Conservation (phyloP, 108 stramenopile genomes). For the Aurantiochytrium sp. region DNA sequence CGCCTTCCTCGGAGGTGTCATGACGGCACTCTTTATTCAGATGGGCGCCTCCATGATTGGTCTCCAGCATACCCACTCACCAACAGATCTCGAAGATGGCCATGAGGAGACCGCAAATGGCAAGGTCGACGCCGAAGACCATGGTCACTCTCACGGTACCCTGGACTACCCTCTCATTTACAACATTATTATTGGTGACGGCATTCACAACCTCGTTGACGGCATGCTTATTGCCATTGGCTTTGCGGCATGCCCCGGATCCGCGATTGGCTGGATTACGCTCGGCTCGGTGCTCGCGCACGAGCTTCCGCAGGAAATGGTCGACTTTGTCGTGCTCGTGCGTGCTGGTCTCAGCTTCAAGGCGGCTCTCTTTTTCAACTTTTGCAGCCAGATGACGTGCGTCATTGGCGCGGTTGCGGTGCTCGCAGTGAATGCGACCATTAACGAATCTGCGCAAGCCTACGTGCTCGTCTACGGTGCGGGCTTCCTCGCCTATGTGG, state of each 20-base stretch:
- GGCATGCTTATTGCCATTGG: background rate
- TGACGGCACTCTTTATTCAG: background rate
- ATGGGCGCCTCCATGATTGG: background rate
- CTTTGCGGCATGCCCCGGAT: background rate
- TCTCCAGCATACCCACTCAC: background rate
- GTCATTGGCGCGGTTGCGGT: background rate
- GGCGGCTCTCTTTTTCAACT: background rate
- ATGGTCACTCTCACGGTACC: background rate
- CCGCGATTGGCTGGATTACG: background rate
- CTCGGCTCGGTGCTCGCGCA: background rate
- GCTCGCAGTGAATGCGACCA: background rate
- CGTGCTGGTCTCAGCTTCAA: background rate
- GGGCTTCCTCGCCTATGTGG: background rate
- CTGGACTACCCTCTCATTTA: background rate
- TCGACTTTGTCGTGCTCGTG: conserved; percentile 4
- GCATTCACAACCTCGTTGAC: background rate
- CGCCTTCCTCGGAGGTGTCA: background rate
- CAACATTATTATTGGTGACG: background rate
- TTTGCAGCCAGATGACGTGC: background rate
- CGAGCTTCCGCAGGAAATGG: conserved; percentile 12
- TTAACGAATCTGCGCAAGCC: background rate
- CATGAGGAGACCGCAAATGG: background rate
- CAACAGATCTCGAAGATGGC: background rate
- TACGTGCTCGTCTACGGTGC: background rate
- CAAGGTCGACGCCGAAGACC: background rate